phyloP scores from a whole-genome alignment of 768 basidiomycete genomes.

The Mycena crocata region DNA sequence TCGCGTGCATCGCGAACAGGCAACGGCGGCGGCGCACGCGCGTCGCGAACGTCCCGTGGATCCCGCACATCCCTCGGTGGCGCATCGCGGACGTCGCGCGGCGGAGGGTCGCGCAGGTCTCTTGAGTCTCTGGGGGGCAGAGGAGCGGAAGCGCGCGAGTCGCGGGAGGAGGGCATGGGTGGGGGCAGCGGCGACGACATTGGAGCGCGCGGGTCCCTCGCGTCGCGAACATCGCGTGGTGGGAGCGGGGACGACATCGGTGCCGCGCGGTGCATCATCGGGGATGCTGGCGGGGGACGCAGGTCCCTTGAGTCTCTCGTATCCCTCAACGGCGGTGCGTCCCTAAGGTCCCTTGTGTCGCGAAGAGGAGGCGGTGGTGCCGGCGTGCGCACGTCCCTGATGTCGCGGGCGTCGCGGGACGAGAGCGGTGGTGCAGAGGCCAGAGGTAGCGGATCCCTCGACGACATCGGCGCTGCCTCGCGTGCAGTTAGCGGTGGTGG shows the following conservation, averaged over 20 bases:
- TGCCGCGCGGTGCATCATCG: conserved; percentile 19
- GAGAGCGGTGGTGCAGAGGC: conserved; percentile 9
- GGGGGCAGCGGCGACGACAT: conserved; percentile 20
- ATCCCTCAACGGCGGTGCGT: conserved; percentile 20
- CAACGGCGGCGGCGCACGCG: conserved; percentile 1
- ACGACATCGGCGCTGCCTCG: conserved; percentile 7
- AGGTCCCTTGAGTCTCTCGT: conserved; percentile 11
- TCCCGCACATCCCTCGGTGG: conserved; percentile 2
- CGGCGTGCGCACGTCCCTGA: conserved; percentile 18
- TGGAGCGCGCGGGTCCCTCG: conserved; percentile 1
- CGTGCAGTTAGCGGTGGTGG: conserved; percentile 11
- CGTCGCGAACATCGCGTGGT: conserved; percentile 13
- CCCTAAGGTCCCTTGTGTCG: conserved; percentile 14
- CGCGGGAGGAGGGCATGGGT: background rate
- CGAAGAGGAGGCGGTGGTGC: conserved; percentile 8
- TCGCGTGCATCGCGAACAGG: too few relatives aligned
- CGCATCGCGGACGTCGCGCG: conserved; percentile 7
- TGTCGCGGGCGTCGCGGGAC: conserved; percentile 8
- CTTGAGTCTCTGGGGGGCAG: conserved; percentile 11
- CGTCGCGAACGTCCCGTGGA: conserved; percentile 6
- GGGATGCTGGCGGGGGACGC: conserved; percentile 6
- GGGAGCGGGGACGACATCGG: conserved; percentile 20
- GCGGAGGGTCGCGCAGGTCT: conserved; percentile 3
- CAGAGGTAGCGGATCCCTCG: background rate
- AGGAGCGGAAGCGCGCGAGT: background rate